phyloP scores from a whole-genome alignment of 2,329 filamentous ascomycete genomes.

The Sphaceloma murrayae region DNA sequence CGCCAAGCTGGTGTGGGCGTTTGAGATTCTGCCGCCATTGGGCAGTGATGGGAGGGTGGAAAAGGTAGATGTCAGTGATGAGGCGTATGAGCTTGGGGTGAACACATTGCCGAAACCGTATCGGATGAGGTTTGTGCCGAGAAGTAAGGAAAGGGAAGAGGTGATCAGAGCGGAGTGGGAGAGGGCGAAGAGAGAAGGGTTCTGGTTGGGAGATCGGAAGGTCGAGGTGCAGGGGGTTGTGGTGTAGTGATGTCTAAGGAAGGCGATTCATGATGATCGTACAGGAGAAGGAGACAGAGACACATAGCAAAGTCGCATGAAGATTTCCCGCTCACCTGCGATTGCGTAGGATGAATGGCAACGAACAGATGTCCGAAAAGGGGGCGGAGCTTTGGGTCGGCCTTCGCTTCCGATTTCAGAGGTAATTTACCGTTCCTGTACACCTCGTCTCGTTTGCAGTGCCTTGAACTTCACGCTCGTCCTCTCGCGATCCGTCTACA shows the following conservation, averaged over 20 bases:
- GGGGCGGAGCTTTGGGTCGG: no score
- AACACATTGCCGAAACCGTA: constrained; percentile 16
- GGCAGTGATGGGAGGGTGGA: constrained; percentile 3
- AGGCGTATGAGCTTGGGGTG: constrained; percentile 13
- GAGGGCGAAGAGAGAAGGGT: constrained; percentile 31
- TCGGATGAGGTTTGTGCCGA: constrained; percentile 14
- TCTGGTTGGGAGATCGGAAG: constrained; percentile 12
- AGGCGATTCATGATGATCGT: no score
- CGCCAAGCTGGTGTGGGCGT: constrained; percentile 43
- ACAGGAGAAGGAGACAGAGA: no score
- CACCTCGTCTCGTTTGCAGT: no score
- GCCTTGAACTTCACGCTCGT: no score
- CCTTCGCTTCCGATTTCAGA: no score
- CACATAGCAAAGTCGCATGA: no score
- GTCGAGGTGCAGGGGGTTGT: constrained; percentile 6
- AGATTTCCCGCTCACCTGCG: no score
- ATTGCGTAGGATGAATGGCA: no score
- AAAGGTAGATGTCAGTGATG: constrained; percentile 8
- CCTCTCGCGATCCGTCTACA: no score
- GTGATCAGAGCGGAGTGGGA: constrained; percentile 32
- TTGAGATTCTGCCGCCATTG: constrained; percentile 25
- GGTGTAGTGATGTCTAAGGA: constrained; percentile 7
- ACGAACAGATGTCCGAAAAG: no score
- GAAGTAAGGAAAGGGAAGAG: constrained; percentile 24
- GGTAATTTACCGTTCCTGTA: no score